Conservation (phyloP, 371 early-diverging fungal species). For the Fennellomyces sp. region DNA sequence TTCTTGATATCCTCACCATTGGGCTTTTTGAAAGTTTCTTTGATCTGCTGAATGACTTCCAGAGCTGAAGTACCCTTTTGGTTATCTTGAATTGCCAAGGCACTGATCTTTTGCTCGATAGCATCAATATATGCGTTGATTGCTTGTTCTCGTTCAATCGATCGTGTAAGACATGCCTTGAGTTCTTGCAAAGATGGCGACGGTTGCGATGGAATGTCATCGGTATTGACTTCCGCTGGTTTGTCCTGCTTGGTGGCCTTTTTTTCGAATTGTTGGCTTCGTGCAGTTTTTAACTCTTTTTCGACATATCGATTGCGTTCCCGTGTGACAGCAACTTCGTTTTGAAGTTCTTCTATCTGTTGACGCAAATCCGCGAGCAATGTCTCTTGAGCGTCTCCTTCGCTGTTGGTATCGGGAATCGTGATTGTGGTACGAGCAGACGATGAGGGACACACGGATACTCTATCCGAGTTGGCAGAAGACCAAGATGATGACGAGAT, state of each 20-base stretch:
- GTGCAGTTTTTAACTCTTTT: conserved; percentile 2
- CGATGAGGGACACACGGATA: neutral
- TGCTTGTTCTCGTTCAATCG: conserved; percentile 3
- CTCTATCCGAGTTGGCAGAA: neutral
- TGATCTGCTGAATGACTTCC: neutral
- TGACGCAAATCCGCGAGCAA: conserved; percentile 16
- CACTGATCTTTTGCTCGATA: neutral
- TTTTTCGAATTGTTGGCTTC: neutral
- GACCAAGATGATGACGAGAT: neutral
- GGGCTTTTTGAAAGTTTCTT: neutral
- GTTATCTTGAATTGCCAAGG: neutral
- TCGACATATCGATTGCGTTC: conserved; percentile 18
- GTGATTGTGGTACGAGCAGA: conserved; percentile 14
- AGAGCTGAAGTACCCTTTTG: neutral
- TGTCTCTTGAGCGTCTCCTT: neutral
- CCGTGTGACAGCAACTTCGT: conserved; percentile 19
- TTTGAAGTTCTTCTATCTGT: conserved; percentile 23
- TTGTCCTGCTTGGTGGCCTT: neutral
- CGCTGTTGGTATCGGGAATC: conserved; percentile 4
- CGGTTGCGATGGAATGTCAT: too few species aligned
- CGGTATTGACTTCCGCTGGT: neutral
- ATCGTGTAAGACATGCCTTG: neutral
- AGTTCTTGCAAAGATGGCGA: neutral
- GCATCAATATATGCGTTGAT: conserved; percentile 5
- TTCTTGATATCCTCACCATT: neutral